Percentiles rank a stretch among this genome's conserved stretches.
phyloP scores from a whole-genome alignment of 768 basidiomycete genomes.

The Agrocybe pediades region DNA sequence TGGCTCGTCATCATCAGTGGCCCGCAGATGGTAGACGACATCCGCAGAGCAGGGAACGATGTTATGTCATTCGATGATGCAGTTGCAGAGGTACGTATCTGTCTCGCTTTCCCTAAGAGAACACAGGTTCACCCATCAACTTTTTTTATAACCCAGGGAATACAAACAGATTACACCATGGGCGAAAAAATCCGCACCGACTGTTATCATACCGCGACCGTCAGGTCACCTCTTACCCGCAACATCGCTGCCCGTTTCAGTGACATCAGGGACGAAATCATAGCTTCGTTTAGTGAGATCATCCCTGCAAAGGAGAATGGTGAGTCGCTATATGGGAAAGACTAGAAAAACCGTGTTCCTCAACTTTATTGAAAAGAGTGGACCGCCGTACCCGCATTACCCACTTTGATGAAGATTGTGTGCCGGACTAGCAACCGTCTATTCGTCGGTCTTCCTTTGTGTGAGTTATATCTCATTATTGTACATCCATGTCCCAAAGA shows the following conservation, averaged over 20 bases:
- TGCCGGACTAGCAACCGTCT: conserved; percentile 6
- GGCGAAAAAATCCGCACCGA: conserved; percentile 29
- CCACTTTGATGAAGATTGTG: conserved; percentile 5
- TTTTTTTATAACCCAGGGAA: conserved; percentile 3
- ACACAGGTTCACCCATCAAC: background rate
- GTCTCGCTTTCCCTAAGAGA: background rate
- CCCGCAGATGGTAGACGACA: conserved; percentile 45
- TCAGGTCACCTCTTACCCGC: conserved; percentile 35
- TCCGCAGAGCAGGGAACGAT: conserved; percentile 37
- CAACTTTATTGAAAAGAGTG: background rate
- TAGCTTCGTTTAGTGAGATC: conserved; percentile 37
- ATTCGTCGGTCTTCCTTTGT: conserved; percentile 7
- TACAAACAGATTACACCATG: conserved; percentile 36
- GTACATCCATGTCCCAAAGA: background rate
- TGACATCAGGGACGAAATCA: conserved; percentile 48
- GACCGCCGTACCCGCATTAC: background rate
- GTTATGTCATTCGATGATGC: conserved; percentile 30
- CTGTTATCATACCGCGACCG: conserved; percentile 36
- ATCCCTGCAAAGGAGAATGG: conserved; percentile 24
- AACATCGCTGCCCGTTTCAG: conserved; percentile 34
- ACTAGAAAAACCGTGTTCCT: background rate
- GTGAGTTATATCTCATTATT: background rate
- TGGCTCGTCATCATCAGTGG: conserved; percentile 38
- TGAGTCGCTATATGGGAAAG: conserved; percentile 1
- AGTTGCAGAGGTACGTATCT: conserved; percentile 29